Evolutionary conservation across 345 rosid species (phyloP).

Genomic region (Corchorus olitorius): DNA sequence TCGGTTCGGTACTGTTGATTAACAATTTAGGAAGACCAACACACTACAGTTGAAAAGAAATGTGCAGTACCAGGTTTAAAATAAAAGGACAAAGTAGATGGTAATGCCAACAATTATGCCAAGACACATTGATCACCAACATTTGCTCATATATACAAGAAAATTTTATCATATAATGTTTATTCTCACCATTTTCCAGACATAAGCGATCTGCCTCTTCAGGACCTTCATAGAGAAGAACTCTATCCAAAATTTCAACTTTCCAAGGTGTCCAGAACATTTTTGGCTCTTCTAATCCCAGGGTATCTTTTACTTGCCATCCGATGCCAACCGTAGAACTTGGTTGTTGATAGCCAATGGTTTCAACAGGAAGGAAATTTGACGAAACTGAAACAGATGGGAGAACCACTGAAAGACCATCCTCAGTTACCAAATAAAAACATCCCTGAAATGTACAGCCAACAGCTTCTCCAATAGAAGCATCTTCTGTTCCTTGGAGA

Average conservation of each 20-base stretch:
- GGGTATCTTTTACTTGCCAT: constrained; percentile 25
- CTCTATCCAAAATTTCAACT: constrained; percentile 85
- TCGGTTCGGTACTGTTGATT: neutral
- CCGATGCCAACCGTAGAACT: constrained; percentile 29
- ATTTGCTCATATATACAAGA: constrained; percentile 11
- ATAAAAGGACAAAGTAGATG: neutral
- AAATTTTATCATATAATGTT: neutral
- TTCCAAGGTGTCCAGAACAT: constrained; percentile 62
- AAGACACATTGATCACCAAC: constrained; percentile 8
- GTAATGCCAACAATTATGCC: constrained; percentile 12
- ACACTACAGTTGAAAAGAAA: neutral
- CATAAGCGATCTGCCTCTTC: constrained; percentile 81
- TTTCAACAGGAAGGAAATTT: constrained; percentile 51
- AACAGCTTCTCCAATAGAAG: constrained; percentile 62
- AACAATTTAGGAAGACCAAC: neutral
- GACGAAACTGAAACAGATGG: constrained; percentile 71
- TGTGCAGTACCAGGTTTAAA: neutral
- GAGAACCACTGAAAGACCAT: constrained; percentile 87
- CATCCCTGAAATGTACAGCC: constrained; percentile 88
- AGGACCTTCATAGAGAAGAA: constrained; percentile 84
- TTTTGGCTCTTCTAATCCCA: constrained; percentile 37
- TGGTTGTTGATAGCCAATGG: constrained; percentile 57
- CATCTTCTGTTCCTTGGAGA: constrained; percentile 45
- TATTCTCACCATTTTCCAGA: constrained; percentile 78
- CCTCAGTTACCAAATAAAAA: constrained; percentile 77